phyloP scores from a whole-genome alignment of 345 rosid genomes.

The Carallia pectinifolia region DNA sequence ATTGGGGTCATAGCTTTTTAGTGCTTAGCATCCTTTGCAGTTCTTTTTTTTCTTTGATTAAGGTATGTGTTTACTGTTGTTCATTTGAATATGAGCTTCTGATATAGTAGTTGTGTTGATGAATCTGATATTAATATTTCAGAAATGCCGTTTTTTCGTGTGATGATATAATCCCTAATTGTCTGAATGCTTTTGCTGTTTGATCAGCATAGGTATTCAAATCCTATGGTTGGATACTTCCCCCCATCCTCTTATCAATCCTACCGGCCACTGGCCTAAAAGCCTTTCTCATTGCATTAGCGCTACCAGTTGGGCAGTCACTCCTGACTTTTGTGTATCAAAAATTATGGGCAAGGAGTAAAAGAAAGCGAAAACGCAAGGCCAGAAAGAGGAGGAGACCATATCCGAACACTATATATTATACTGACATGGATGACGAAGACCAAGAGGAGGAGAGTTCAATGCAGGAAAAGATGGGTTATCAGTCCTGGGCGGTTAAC shows the following conservation, averaged over 20 bases:
- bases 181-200: background rate
- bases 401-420: constrained; percentile 11
- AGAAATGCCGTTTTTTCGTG: background rate
- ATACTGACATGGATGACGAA: constrained; percentile 23
- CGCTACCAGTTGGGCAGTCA: constrained; percentile 41
- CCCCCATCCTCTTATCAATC: constrained; percentile 37
- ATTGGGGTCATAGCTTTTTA: too few species aligned
- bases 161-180: background rate
- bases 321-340: constrained; percentile 29
- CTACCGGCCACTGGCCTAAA: constrained; percentile 56
- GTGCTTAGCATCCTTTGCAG: too few species aligned
- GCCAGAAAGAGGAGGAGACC: constrained; percentile 29
- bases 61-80: too few species aligned
- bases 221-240: constrained; percentile 61
- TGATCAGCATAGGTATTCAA: constrained; percentile 47
- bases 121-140: too few species aligned
- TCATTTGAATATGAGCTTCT: too few species aligned
- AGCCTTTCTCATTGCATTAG: constrained; percentile 46
- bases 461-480: constrained; percentile 21
- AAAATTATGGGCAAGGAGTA: constrained; percentile 26
- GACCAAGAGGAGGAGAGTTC: constrained; percentile 17
- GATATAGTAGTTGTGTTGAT: too few species aligned
- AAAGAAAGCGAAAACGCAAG: constrained; percentile 25
- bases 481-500: constrained; percentile 28
- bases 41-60: too few species aligned